phyloP scores from a whole-genome alignment of 2,329 filamentous ascomycete species.

The Colletotrichum tanaceti region DNA sequence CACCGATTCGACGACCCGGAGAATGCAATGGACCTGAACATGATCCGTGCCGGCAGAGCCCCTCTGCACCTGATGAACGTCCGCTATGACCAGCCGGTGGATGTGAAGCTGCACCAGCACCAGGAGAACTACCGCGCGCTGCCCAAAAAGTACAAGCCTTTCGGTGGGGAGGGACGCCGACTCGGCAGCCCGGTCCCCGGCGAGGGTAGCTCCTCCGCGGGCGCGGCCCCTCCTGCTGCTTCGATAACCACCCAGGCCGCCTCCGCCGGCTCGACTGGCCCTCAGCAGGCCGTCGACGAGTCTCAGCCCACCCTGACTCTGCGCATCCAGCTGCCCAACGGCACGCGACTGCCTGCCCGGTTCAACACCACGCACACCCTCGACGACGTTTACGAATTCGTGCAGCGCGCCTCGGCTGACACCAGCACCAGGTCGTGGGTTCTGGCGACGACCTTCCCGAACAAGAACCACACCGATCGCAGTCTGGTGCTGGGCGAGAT shows the following conservation, averaged over 20 bases:
- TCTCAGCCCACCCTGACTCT: constrained; percentile 76
- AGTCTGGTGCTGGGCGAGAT: constrained; percentile 67
- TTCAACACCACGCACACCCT: constrained; percentile 86
- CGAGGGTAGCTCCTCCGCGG: constrained; percentile 46
- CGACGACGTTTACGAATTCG: constrained; percentile 81
- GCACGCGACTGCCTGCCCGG: constrained; percentile 79
- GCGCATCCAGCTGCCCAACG: constrained; percentile 82
- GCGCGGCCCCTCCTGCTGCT: constrained; percentile 42
- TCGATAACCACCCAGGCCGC: constrained; percentile 44
- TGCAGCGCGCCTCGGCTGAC: constrained; percentile 71
- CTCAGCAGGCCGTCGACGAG: constrained; percentile 62
- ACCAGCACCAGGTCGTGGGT: constrained; percentile 73
- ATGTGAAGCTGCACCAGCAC: constrained; percentile 82
- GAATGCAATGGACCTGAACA: constrained; percentile 76
- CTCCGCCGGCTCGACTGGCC: constrained; percentile 49
- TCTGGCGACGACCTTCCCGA: constrained; percentile 85
- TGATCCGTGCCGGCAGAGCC: constrained; percentile 82
- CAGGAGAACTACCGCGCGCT: constrained; percentile 78
- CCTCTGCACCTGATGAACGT: constrained; percentile 84
- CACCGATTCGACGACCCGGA: constrained; percentile 82
- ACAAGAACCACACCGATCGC: constrained; percentile 81
- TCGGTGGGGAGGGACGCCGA: constrained; percentile 76
- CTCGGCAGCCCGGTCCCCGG: constrained; percentile 83
- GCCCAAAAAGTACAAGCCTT: constrained; percentile 82
- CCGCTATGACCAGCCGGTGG: constrained; percentile 77